Percentiles rank a stretch among this genome's conserved stretches.
These are phyloP conservation scores for Phaeomoniella chlamydospora DNA, from an alignment of 2,329 filamentous ascomycete species.

Conservation along the genomic window DNA sequence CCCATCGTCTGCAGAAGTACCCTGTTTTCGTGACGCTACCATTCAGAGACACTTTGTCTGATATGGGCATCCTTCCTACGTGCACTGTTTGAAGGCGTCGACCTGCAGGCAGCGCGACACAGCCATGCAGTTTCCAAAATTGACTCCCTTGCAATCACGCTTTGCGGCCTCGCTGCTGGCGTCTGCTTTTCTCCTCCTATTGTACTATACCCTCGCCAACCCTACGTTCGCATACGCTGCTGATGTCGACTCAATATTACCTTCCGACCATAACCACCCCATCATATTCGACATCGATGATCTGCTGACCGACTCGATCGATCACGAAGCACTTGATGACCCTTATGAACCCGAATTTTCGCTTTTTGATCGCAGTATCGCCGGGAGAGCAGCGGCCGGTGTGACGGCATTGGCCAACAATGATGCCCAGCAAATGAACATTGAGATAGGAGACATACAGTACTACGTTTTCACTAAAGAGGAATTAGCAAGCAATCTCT, in stretches of 20 bases:
- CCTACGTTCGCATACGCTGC: slow-evolving; percentile 48
- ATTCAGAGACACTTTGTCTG: too few species aligned
- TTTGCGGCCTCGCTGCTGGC: slow-evolving; percentile 53
- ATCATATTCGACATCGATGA: slow-evolving; percentile 21
- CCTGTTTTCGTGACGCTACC: too few species aligned
- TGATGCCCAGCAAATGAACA: slow-evolving; percentile 40
- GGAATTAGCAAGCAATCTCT: slow-evolving; percentile 33
- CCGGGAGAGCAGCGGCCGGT: slow-evolving; percentile 40
- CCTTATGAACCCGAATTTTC: slow-evolving; percentile 34
- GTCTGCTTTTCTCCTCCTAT: slow-evolving; percentile 41
- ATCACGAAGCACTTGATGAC: slow-evolving; percentile 16
- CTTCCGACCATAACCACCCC: slow-evolving; percentile 32
- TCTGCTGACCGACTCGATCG: slow-evolving; percentile 13
- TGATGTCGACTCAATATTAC: slow-evolving; percentile 32
- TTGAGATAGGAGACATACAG: slow-evolving; percentile 47
- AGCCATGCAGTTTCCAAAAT: slow-evolving; percentile 28
- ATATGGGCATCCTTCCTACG: neutral
- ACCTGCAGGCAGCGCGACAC: neutral
- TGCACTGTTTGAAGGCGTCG: neutral
- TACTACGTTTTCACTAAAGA: slow-evolving; percentile 50
- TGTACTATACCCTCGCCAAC: slow-evolving; percentile 47
- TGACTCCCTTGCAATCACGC: slow-evolving; percentile 57
- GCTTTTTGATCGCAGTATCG: slow-evolving; percentile 45
- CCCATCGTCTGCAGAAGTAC: too few species aligned
- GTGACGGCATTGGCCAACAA: slow-evolving; percentile 49